Conservation (phyloP, 2,329 filamentous ascomycete species). For the Paraconiothyrium brasiliense region DNA sequence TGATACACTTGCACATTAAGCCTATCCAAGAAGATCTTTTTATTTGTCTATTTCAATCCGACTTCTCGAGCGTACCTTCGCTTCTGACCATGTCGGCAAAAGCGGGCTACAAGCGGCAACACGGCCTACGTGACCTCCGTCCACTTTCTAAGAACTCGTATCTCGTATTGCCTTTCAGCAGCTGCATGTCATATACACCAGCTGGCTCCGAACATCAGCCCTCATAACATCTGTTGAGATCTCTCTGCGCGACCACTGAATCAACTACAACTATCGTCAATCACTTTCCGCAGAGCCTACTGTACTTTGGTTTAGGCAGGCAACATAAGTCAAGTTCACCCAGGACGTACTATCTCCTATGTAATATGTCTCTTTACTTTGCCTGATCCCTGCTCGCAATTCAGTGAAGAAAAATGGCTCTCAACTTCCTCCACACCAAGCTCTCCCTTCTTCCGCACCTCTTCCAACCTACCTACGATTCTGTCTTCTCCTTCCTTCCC, state of each 20-base stretch:
- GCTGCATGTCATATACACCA: background rate
- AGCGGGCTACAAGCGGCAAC: conserved; percentile 12
- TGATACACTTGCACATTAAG: too few relatives aligned
- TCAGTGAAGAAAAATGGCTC: conserved; percentile 13
- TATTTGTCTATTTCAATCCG: too few relatives aligned
- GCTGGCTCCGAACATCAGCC: background rate
- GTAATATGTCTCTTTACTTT: background rate
- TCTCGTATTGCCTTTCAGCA: conserved; percentile 16
- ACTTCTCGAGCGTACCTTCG: too few relatives aligned
- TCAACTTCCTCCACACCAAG: conserved; percentile 24
- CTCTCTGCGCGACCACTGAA: too few relatives aligned
- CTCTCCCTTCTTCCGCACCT: conserved; percentile 25
- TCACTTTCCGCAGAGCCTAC: background rate
- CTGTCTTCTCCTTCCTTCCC: conserved; percentile 51
- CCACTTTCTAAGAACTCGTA: conserved; percentile 11
- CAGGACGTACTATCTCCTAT: too few relatives aligned
- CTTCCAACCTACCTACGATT: conserved; percentile 28
- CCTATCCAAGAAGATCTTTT: too few relatives aligned
- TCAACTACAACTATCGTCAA: too few relatives aligned
- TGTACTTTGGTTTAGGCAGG: background rate
- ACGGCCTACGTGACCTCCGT: conserved; percentile 15
- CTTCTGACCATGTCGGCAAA: background rate
- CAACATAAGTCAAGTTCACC: too few relatives aligned
- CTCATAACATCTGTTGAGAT: background rate
- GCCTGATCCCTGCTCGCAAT: background rate